These are phyloP conservation scores for Linderniella brevidens DNA, from an alignment of 257 asterid species.

Conservation along the genomic window DNA sequence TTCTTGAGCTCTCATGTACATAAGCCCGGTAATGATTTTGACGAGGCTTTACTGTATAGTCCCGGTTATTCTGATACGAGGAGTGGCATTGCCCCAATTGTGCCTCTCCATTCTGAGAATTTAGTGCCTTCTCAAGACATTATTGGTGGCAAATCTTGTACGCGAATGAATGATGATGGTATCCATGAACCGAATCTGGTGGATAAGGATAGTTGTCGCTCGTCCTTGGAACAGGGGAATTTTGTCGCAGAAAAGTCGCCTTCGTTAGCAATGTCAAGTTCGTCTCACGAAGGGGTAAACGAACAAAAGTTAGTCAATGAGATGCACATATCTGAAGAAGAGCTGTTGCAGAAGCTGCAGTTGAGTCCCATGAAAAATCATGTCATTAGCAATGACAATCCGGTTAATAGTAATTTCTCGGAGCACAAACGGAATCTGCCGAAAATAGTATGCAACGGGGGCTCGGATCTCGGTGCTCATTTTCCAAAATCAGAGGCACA, in stretches of 20 bases:
- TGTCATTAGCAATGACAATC: constrained; percentile 10
- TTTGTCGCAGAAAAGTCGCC: constrained; percentile 19
- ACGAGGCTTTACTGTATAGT: constrained; percentile 20
- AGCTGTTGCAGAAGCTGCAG: too few species aligned
- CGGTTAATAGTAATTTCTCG: constrained; percentile 8
- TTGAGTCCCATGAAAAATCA: constrained; percentile 5
- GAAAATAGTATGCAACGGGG: constrained; percentile 17
- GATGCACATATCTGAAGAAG: constrained; percentile 7
- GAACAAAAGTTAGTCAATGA: constrained; percentile 21
- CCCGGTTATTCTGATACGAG: constrained; percentile 13
- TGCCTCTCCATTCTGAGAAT: constrained; percentile 18
- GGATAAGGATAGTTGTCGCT: too few species aligned
- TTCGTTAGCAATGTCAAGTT: constrained; percentile 19
- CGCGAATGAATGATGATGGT: not conserved
- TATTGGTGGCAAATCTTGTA: constrained; percentile 9
- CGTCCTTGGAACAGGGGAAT: not conserved
- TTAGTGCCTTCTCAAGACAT: constrained; percentile 17
- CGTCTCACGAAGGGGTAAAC: constrained; percentile 12
- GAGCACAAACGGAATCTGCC: constrained; percentile 22
- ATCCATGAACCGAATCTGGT: too few species aligned
- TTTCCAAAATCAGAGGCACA: constrained; percentile 14
- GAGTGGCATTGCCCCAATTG: constrained; percentile 13
- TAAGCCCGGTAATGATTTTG: constrained; percentile 16
- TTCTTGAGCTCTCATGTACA: constrained; percentile 14
- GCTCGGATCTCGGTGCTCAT: constrained; percentile 15